phyloP scores from a whole-genome alignment of 768 basidiomycete species.

The Lentinus brumalis region DNA sequence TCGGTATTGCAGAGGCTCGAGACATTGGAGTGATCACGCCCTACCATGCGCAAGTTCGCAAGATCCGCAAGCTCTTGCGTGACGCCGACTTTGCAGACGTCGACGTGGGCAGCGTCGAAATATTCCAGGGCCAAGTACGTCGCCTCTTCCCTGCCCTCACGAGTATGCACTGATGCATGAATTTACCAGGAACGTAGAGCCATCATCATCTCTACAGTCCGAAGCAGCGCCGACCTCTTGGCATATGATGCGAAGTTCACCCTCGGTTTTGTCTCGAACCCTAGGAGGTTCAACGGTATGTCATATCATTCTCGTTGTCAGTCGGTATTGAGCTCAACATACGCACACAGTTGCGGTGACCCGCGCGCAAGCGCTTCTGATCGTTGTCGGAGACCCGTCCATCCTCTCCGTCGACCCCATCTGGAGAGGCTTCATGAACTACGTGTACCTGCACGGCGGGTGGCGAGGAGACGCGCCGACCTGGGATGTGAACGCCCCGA shows the following conservation, averaged over 20 bases:
- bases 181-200: conserved; percentile 36
- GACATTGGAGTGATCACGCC: conserved; percentile 44
- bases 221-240: conserved; percentile 33
- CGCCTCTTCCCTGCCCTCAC: neutral
- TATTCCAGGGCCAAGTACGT: conserved; percentile 44
- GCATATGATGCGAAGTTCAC: conserved; percentile 28
- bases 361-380: conserved; percentile 62
- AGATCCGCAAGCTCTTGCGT: conserved; percentile 32
- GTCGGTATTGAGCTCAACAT: conserved; percentile 41
- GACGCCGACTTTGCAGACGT: conserved; percentile 18
- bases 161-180: neutral
- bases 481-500: conserved; percentile 37
- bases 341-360: conserved; percentile 62
- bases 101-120: conserved; percentile 41
- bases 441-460: conserved; percentile 49
- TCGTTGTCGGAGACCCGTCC: conserved; percentile 61
- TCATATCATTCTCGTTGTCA: neutral
- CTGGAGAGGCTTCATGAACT: conserved; percentile 64
- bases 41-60: conserved; percentile 39
- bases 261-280: conserved; percentile 37
- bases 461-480: conserved; percentile 46
- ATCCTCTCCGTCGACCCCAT: conserved; percentile 59
- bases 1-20: conserved; percentile 18
- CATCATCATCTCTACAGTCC: conserved; percentile 40
- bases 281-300: conserved; percentile 49